These are phyloP conservation scores for Cyberlindnera mycetangii DNA, from an alignment of 805 yeast genomes.

Conservation along the genomic window DNA sequence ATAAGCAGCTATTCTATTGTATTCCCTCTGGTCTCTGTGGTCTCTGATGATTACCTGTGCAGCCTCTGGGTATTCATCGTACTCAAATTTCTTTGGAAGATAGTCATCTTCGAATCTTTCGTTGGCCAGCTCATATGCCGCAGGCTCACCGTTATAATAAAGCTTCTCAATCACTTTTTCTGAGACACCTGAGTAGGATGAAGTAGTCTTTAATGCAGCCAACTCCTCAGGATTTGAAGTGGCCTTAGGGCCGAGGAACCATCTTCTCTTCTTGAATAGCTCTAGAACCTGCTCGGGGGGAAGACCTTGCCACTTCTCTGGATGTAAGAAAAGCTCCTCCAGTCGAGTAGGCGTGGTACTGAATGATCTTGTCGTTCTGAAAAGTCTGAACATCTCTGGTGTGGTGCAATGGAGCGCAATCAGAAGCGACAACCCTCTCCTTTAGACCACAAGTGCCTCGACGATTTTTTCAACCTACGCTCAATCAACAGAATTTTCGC, in stretches of 20 bases:
- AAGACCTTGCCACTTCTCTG: conserved; percentile 68
- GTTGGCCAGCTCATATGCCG: conserved; percentile 37
- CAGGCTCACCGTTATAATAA: conserved; percentile 40
- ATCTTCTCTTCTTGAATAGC: conserved; percentile 57
- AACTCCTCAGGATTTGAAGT: conserved; percentile 50
- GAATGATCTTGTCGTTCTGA: conserved; percentile 18
- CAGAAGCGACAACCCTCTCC: neutral
- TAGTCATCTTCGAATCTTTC: conserved; percentile 36
- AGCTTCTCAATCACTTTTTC: conserved; percentile 32
- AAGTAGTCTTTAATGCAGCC: conserved; percentile 50
- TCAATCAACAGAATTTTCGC: neutral
- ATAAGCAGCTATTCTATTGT: conserved; percentile 82
- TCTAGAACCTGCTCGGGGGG: conserved; percentile 61
- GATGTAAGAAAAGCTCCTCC: conserved; percentile 30
- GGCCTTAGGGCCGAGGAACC: conserved; percentile 50
- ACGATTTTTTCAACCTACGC: conserved; percentile 10
- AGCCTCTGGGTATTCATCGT: conserved; percentile 62
- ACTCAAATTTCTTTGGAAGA: conserved; percentile 43
- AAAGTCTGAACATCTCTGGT: conserved; percentile 12
- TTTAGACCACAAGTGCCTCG: neutral
- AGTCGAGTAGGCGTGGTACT: conserved; percentile 12
- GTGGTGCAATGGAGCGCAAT: neutral
- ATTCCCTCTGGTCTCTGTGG: conserved; percentile 72
- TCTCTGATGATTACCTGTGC: conserved; percentile 72
- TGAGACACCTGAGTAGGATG: conserved; percentile 40